Evolutionary conservation across 169 alveolate genomes (phyloP), one percentile per base, ranked within the genome.

Genomic region (Plasmodium fragile): DNA sequence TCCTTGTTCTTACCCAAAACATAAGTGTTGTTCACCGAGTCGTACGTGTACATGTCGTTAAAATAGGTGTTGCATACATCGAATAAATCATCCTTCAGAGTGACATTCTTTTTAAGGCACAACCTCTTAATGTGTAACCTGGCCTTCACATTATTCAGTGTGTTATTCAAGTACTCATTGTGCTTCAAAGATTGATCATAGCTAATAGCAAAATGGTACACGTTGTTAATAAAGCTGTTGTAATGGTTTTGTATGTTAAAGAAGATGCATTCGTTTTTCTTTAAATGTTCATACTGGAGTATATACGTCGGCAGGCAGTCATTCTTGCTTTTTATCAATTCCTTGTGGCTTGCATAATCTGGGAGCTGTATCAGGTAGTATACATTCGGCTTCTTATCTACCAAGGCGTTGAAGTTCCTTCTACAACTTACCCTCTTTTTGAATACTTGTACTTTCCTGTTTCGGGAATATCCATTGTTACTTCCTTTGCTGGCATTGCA

Each of bases 101-200:
- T 84, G 10, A 72, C 79, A 4, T 84, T 84, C 59, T 84, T 84
- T 34, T 84, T 84, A 25, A 73, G 77, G 28, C 72, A 72, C 39
- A 84, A 32, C 25, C 92, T 72, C 28, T 84, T 84, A 49, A 84
- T 73, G 59, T 84, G 32, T n/a, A 72, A 52, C 32, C 84, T 84
- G 11, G 92, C 52, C 70, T 73, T 84, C 39, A 71, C 70, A 65
- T 73, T 73, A 49, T 84, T 84, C 59, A 73, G 36, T 7, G 92
- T 52, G n/a, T 73, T 84, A 28, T 84, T 84, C 6, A 84, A 39
- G 59, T 73, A 73, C 73, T 84, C 92, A 28, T 84, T 84, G 59
- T 72, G 84, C 78, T 73, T 84, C n/a, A 84, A 53, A 32, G 92
- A 84, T 39, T 84, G 92, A 16, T 84, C 92, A 84, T 84, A 84